These are phyloP conservation scores for Bimuria novae-zelandiae DNA, from an alignment of 2,329 filamentous ascomycete genomes.

Conservation along the genomic window DNA sequence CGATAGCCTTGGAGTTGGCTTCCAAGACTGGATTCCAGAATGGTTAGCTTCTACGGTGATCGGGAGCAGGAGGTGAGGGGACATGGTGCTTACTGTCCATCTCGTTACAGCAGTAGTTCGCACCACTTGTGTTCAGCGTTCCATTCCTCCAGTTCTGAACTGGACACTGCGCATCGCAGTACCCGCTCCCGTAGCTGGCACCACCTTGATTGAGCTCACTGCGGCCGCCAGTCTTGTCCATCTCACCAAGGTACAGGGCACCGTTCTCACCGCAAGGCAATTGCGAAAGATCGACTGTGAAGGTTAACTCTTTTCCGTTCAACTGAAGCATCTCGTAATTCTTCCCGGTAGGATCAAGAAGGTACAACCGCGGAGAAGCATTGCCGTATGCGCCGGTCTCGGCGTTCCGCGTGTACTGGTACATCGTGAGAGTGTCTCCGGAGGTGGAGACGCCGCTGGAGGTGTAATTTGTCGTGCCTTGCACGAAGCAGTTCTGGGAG, in stretches of 20 bases:
- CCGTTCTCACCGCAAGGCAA: slow-evolving; percentile 56
- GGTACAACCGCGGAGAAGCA: slow-evolving; percentile 23
- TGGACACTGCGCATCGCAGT: slow-evolving; percentile 20
- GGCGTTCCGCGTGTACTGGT: slow-evolving; percentile 26
- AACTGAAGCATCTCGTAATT: slow-evolving; percentile 31
- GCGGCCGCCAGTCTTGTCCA: slow-evolving; percentile 66
- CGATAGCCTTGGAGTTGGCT: slow-evolving; percentile 65
- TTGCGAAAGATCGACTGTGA: slow-evolving; percentile 31
- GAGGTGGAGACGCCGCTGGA: slow-evolving; percentile 47
- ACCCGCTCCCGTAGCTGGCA: slow-evolving; percentile 58
- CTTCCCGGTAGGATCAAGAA: slow-evolving; percentile 24
- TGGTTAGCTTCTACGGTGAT: background rate
- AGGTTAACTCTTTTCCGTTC: slow-evolving; percentile 29
- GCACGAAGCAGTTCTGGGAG: slow-evolving; percentile 57
- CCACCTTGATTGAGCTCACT: slow-evolving; percentile 51
- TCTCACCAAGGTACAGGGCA: slow-evolving; percentile 67
- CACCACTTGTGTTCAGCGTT: slow-evolving; percentile 46
- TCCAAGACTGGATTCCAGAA: slow-evolving; percentile 58
- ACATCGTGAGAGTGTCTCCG: slow-evolving; percentile 26
- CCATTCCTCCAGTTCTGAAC: slow-evolving; percentile 5
- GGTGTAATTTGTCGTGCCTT: slow-evolving; percentile 57
- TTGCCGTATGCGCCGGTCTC: slow-evolving; percentile 6
- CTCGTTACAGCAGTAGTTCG: slow-evolving; percentile 61
- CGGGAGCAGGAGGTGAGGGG: background rate
- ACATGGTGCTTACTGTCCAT: slow-evolving; percentile 53